Base-by-base conservation (phyloP, 2,329 filamentous ascomycete species). In the Curvularia sp. region DNA sequence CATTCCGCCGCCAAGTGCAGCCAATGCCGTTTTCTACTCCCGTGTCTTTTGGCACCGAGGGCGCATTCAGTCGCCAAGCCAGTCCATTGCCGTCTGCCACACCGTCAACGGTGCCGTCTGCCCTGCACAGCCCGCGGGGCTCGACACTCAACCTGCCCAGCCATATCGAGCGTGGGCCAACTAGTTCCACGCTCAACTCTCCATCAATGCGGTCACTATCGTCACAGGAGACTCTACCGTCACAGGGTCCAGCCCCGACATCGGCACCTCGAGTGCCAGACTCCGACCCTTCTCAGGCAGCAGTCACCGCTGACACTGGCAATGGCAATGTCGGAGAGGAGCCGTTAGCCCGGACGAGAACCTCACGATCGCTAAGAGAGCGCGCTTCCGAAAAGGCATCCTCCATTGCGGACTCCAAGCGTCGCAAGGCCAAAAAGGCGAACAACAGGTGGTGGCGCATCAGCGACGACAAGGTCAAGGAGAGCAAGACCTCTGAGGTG, bases 391-490 rank as follows among this genome's bases (percentile, higher is more conserved):
- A 67, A 47, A 68, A 64, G 22, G 67, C 72, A 1, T 64, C 74
- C 2, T 71, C 71, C 0, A 82, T 88, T 7, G 83, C 85, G 0
- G 84, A 76, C 5, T 58, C 50, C 1, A 69, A 67, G 35, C 85
- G 81, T 63, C 88, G 86, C 66, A 86, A 85, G 60, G 60, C 68
- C 13, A 86, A 84, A 66, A 88, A 86, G 71, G 78, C 81, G 12
- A 85, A 84, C 44, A 89, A 96, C 71, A 88, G 90, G 41, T 99
- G 95, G 95, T 99, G 95, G 95, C 88, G 95, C 35, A 96, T 99
- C 65, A 97, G 93, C 65, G 95, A 99, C 75, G 95, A 99, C 66
- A 97, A 96, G 78, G 87, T 98, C 70, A 95, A 94, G 74, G 94
- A 98, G 78, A 90, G 92, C 66, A 97, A 93, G 81, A 98, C 93